Evolutionary conservation across 306 rosid species (phyloP), one percentile per base, ranked within the genome.

Genomic region (Rosa lucieae): DNA sequence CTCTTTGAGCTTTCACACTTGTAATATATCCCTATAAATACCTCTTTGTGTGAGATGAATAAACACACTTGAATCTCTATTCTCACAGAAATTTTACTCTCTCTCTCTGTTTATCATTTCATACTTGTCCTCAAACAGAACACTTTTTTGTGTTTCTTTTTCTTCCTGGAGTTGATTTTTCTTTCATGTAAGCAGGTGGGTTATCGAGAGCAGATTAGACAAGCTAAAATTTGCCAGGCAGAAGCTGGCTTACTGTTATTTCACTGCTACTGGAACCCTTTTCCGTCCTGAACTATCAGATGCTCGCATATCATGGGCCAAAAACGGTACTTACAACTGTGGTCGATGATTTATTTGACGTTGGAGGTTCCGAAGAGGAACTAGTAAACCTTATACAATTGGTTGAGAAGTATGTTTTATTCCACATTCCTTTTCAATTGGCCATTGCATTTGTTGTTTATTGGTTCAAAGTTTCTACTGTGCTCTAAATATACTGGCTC

Each of bases 291-390:
- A 91, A 84, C 79, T 85, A 85, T 72, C 89, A 44, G 94, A 89
- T 80, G 97, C 92, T 17, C 97, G 97, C 74, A 84, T 88, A 76
- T 86, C 97, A 26, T 91, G 90, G 92, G 89, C 97, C 0, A 92
- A 94, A 80, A 86, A 72, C 35, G 93, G 89, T 92, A 58, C 93
- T 94, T 52, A 74, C 86, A 43, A 89, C 99, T 63, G 90, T 86
- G 76, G 93, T 94, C 5, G 97, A 92, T 85, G 97, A 94, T 83
- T 94, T 94, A 87, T 92, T 85, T 84, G 97, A 92, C 43, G 75
- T 91, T 56, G 90, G 93, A 29, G 83, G 95, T 75, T 86, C 97
- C 39, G 84, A 87, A 76, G 91, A 88, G 79, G 97, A 94, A 83
- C 80, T 84, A 47, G 29, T 81, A 66, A 88, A 89, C 84, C 99